Base-by-base conservation (phyloP, 2,329 filamentous ascomycete genomes). In the Ophiognomonia clavigignenti-juglandacearum region DNA sequence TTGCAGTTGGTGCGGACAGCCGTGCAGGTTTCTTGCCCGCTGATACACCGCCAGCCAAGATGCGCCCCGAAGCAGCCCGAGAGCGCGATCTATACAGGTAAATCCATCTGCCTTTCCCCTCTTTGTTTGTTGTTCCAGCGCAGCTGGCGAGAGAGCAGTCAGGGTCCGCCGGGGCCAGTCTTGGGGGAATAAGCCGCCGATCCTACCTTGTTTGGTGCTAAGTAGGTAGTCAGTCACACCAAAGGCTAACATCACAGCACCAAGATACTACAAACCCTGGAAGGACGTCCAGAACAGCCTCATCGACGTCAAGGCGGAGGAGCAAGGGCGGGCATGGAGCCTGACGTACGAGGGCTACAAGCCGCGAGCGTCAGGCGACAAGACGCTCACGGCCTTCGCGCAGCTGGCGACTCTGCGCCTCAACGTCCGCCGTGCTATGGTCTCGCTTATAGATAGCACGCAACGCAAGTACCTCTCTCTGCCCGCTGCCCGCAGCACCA, bases 331-430 rank as follows among this genome's bases (percentile, higher is more conserved):
- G 20, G 40, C 40, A 9, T 48, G 46, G 46, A 22, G 35, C 1
- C 40, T 48, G 26, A 48, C 46, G 11, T 48, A 48, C 29, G 46
- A 44, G 11, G 73, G 39, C 59, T 71, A 56, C 52, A 55, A 35
- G 29, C 60, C 64, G 6, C 56, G 59, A 27, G 55, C 59, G n/a
- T 66, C 63, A 7, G 57, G 61, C 43, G 66, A 69, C 51, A 61
- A 60, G 39, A 57, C 64, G 4, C 60, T 76, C 16, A 72, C 69
- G 0, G 67, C 70, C 4, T 71, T 74, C 47, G 71, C 74, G 4
- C 76, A 80, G 57, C 63, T 80, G 20, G 70, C 68, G 24, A 64
- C 74, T 9, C 65, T 78, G 45, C 64, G 74, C 1, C 62, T 77
- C 34, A 63, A 68, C 14, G 67, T 68, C 23, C 69, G 72, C 50